Conservation (phyloP, 2,329 filamentous ascomycete genomes). For the Acrodontium crateriforme region DNA sequence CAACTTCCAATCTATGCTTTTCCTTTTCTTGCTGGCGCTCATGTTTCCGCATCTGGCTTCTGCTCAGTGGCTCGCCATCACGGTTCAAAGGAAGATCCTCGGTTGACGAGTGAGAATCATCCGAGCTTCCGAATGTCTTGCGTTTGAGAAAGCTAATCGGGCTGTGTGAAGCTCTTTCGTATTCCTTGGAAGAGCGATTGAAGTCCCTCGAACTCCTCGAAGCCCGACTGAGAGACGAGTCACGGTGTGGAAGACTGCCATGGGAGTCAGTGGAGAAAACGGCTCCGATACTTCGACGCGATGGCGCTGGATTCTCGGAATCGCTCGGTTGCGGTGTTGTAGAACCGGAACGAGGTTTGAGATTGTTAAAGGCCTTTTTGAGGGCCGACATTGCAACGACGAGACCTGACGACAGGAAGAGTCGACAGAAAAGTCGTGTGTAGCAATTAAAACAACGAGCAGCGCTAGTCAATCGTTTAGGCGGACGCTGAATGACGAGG, state of each 20-base stretch:
- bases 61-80: slow-evolving; percentile 36
- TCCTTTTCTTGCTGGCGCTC: slow-evolving; percentile 32
- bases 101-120: slow-evolving; percentile 21
- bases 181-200: slow-evolving; percentile 13
- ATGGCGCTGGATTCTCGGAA: slow-evolving; percentile 6
- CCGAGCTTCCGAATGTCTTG: slow-evolving; percentile 17
- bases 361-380: slow-evolving; percentile 32
- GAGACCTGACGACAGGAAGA: too few relatives aligned
- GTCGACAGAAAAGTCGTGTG: too few relatives aligned
- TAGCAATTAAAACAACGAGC: too few relatives aligned
- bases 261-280: slow-evolving; percentile 14
- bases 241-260: slow-evolving; percentile 6
- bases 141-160: slow-evolving; percentile 20
- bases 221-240: not conserved
- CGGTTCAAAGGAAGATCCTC: slow-evolving; percentile 32
- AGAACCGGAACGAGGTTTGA: slow-evolving; percentile 20
- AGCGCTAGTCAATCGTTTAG: too few relatives aligned
- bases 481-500: too few relatives aligned
- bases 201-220: too few relatives aligned
- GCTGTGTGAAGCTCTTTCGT: slow-evolving; percentile 17
- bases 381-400: slow-evolving; percentile 23
- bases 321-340: slow-evolving; percentile 8
- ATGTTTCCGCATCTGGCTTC: slow-evolving; percentile 36
- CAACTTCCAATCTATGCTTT: slow-evolving; percentile 28
- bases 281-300: slow-evolving; percentile 2